phyloP scores from a whole-genome alignment of 805 yeast genomes.

The Kodamaea sagamina region DNA sequence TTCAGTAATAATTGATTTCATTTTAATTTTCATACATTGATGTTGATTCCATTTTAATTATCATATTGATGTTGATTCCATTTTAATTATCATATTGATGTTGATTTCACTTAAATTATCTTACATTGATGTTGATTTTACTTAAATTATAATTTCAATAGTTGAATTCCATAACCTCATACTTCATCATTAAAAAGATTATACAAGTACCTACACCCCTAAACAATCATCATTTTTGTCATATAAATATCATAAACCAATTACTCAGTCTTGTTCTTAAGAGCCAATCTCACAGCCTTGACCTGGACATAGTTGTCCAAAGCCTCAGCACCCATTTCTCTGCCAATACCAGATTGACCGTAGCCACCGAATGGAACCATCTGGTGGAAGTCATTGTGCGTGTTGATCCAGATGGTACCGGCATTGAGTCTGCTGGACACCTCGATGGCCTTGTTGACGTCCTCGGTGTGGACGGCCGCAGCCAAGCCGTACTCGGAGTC shows the following conservation, averaged over 20 bases:
- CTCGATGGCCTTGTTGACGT: constrained; percentile 71
- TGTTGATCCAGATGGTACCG: constrained; percentile 92
- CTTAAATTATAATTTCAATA: no score
- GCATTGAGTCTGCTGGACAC: constrained; percentile 76
- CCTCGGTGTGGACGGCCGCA: constrained; percentile 84
- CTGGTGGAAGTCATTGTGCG: constrained; percentile 85
- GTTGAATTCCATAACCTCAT: no score
- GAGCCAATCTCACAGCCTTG: constrained; percentile 72
- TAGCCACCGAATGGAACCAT: constrained; percentile 92
- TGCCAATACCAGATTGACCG: constrained; percentile 89
- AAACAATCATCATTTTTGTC: no score
- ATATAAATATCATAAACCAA: not conserved
- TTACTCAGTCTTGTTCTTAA: constrained; percentile 9
- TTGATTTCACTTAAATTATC: no score
- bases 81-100: no score
- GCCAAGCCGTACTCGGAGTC: constrained; percentile 84
- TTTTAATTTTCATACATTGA: no score
- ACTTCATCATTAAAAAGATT: no score
- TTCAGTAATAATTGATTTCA: no score
- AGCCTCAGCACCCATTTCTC: constrained; percentile 91
- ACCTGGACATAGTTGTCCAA: constrained; percentile 80
- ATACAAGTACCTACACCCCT: no score
- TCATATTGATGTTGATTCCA: no score
- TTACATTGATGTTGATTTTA: no score
- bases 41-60: no score